phyloP scores from a whole-genome alignment of 768 basidiomycete genomes.

The Boletus huronensis region DNA sequence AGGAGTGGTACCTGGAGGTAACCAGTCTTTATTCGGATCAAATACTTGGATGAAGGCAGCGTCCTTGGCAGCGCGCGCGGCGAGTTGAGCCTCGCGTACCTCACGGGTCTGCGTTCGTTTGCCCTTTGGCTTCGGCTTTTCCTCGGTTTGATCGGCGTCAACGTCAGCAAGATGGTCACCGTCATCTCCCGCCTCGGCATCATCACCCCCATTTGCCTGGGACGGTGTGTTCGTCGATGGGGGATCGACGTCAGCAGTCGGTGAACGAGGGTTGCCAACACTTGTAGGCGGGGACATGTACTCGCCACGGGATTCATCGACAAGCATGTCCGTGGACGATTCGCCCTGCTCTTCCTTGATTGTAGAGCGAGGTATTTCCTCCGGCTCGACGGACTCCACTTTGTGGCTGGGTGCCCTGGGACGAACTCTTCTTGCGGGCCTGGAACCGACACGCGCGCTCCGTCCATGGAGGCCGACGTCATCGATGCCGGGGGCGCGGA shows the following conservation, averaged over 20 bases:
- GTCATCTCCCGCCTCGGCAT: constrained; percentile 16
- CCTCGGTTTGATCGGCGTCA: constrained; percentile 29
- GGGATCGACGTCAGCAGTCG: constrained; percentile 14
- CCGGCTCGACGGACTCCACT: constrained; percentile 45
- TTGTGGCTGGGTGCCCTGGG: constrained; percentile 39
- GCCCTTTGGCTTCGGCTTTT: constrained; percentile 38
- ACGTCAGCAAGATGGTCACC: constrained; percentile 7
- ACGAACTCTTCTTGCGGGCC: constrained; percentile 39
- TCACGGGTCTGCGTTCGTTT: constrained; percentile 43
- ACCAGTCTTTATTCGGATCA: constrained; percentile 71
- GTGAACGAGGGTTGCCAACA: constrained; percentile 19
- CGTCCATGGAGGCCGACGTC: constrained; percentile 58
- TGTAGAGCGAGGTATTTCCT: constrained; percentile 24
- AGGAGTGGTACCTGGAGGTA: constrained; percentile 67
- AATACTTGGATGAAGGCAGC: constrained; percentile 65
- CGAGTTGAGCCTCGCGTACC: constrained; percentile 46
- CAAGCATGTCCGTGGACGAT: constrained; percentile 1
- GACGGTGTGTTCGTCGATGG: background rate
- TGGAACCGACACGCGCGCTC: constrained; percentile 35
- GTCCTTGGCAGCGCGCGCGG: constrained; percentile 42
- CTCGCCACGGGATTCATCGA: background rate
- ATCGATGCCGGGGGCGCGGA: constrained; percentile 66
- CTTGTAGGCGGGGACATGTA: constrained; percentile 32
- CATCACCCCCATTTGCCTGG: constrained; percentile 7
- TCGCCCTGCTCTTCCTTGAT: constrained; percentile 46